Base-by-base conservation (phyloP, 164 flowering plant genomes). In the Litsea cubeba region DNA sequence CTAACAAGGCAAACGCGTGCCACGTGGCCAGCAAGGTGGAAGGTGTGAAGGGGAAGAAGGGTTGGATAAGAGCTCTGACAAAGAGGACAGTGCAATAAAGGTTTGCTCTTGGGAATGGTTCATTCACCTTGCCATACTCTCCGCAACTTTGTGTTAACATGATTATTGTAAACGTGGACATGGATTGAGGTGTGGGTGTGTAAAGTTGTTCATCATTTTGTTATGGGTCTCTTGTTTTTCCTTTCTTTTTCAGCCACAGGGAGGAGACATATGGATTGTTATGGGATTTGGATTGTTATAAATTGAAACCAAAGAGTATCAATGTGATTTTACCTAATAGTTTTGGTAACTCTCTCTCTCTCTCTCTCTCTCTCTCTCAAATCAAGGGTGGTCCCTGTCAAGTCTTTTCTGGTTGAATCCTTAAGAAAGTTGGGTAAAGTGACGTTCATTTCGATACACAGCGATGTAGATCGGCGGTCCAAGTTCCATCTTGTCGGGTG, bases 1-100 rank as follows among this genome's bases (percentile, higher is more conserved):
- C 93, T 71, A 84, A 18, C 83, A 85, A 86, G 78, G 84, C 75
- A 1, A 80, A 69, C 70, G 81, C 51, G 58, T 77, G 86, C 87
- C 92, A 87, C 49, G 88, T 85, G 70, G 82, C 86, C 58, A 76
- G 75, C 79, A 86, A 87, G 79, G 87, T 85, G 62, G 90, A 85
- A 67, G 87, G 87, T 18, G 90, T 81, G 72, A 88, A 88, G 74
- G 83, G 84, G 70, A 85, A 84, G 72, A 86, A 81, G 74, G 84
- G 96, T 26, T 89, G 95, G 97, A 88, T 91, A 74, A 91, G 87
- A 67, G 79, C 72, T 68, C 86, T 90, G 63, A 89, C 92, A 72
- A 90, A 81, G 90, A 87, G 84, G 74, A 88, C 83, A 81, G 79
- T 79, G 78, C 85, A 83, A 77, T 86, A 80, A 87, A 83, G 72